Evolutionary conservation across 2,329 filamentous ascomycete genomes (phyloP), one percentile per base, ranked within the genome.

Genomic region (Leptographium procerum): DNA sequence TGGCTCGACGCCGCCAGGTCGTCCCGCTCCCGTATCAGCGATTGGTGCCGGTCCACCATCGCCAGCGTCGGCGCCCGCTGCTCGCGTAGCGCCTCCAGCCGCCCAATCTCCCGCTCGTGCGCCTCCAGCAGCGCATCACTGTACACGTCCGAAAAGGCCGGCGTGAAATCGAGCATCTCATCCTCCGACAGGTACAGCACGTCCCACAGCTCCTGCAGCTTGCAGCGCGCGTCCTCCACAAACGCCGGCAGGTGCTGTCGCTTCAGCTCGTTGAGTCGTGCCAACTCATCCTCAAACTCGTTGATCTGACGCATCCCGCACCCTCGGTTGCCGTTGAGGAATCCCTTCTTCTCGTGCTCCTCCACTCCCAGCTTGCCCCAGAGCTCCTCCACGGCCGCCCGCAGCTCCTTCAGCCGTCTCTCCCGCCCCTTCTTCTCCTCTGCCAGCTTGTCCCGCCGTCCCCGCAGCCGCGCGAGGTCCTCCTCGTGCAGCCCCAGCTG

Each of bases 101-200:
- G 84, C 8, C 78, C 75, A 63, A 99, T 91, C 69, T 99, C 95
- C 24, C 87, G 85, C 75, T 99, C 94, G 67, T 99, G 95, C 0
- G 94, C 91, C 64, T 95, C 91, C 0, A 99, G 82, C 11, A 99
- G 80, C 5, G 94, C 94, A 70, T 99, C 94, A 66, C 91, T 96
- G 73, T 95, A 96, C 24, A 96, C 92, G 69, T 97, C 94, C 13
- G 91, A 95, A 70, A 97, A 97, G 48, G 91, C 94, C 0, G 95
- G 94, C 0, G 91, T 94, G 66, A 99, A 99, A 65, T 96, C 91
- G 59, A 97, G 83, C 91, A 97, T 97, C 74, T 99, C 94, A 67
- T 99, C 94, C 69, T 99, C 94, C 0, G 89, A 96, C 68, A 95
- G 91, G 75, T 94, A 97, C 1, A 99, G 76, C 0, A 84, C 79